A percentile compares a stretch with the other conserved stretches of the same genome.
phyloP scores from a whole-genome alignment of 768 basidiomycete species.

The Asterophora parasitica region DNA sequence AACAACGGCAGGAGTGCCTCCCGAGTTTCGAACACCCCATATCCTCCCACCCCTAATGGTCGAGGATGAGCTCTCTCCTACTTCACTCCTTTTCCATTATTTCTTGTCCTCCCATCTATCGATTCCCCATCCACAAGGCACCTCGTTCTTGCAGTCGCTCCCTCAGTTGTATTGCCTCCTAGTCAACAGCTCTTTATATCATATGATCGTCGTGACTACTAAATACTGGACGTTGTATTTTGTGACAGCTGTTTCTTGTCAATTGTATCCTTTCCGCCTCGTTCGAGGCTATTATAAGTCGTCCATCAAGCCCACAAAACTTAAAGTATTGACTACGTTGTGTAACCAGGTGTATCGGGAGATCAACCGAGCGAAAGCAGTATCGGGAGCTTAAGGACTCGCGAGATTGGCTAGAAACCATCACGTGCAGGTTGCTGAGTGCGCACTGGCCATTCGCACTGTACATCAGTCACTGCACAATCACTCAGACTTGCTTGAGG shows the following conservation, averaged over 20 bases:
- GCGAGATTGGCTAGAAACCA: not conserved
- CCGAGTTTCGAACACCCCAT: slow-evolving; percentile 2
- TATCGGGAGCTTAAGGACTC: not conserved
- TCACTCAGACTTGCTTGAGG: too few species aligned
- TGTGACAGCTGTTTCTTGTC: not conserved
- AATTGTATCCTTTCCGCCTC: not conserved
- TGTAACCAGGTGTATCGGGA: too few species aligned
- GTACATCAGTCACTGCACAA: too few species aligned
- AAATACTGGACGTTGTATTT: slow-evolving; percentile 1
- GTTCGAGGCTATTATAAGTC: not conserved
- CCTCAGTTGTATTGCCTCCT: not conserved
- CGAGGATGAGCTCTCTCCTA: not conserved
- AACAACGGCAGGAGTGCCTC: slow-evolving; percentile 12
- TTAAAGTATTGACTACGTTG: too few species aligned
- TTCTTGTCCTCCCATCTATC: not conserved
- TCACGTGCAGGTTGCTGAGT: not conserved
- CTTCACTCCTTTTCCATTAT: not conserved
- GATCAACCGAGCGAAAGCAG: too few species aligned
- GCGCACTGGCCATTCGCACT: not conserved
- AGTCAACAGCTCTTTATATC: not conserved
- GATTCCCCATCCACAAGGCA: not conserved
- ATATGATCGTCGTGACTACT: not conserved
- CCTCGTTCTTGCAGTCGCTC: not conserved
- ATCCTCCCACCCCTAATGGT: slow-evolving; percentile 1
- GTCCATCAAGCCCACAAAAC: too few species aligned